Evolutionary conservation across 768 basidiomycete species (phyloP), one percentile per base, ranked within the genome.

Genomic region (Lanmaoa rubissima): DNA sequence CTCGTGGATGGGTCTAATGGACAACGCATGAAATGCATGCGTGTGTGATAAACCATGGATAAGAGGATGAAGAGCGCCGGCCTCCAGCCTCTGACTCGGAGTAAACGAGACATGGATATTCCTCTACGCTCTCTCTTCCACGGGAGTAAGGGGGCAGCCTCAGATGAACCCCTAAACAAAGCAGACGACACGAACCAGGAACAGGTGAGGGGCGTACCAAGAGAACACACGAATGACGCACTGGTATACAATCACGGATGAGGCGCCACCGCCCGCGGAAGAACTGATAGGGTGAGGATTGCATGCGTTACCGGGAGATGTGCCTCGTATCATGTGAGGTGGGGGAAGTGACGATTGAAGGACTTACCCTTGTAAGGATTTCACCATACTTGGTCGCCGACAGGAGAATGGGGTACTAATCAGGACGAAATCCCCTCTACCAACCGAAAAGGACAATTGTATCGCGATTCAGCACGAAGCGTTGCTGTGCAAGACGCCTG

Each of bases 1-100:
- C 56, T 53, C 12, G 48, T 51, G 38, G 35, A 34, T 1, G 54
- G 43, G 14, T 62, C 60, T 0, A 39, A 54, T 0, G 63, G 55
- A 49, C 63, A 64, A 6, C 5, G 32, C 5, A 9, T 0, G 39
- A 47, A n/a, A 21, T 62, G 64, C n/a, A 39, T 17, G 8, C 10
- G 6, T 4, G 50, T 42, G 16, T 52, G 32, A 34, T 53, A 43
- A 11, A 13, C 16, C 21, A n/a, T 12, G 32, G 43, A 21, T 0
- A 38, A 44, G 32, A 63, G 0, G 16, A 35, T 17, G 11, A 41
- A 19, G 26, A 67, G 7, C 5, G 14, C 28, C 0, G 58, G 10
- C 39, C 13, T 26, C 26, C 7, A 32, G 46, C 13, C 14, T 16
- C n/a, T 47, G 14, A 52, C 17, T 8, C 0, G 24, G 12, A 12